phyloP scores from a whole-genome alignment of 2,329 filamentous ascomycete genomes.

The Verticillium longisporum region DNA sequence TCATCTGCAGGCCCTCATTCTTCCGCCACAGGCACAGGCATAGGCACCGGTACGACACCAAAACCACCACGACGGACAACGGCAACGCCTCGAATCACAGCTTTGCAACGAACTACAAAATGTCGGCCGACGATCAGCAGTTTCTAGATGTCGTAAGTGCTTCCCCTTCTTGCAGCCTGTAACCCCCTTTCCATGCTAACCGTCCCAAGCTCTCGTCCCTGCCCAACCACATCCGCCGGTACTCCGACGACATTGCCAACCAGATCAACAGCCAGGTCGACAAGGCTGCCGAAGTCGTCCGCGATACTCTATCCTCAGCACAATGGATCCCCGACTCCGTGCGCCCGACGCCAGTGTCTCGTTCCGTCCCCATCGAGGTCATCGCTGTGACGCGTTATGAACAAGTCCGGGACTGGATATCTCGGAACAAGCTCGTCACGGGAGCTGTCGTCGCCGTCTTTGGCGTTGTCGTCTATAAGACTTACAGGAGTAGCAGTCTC shows the following conservation, averaged over 20 bases:
- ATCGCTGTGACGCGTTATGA: conserved; percentile 34
- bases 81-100: background rate
- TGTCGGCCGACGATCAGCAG: conserved; percentile 75
- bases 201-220: conserved; percentile 42
- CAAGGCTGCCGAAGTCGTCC: conserved; percentile 61
- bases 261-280: conserved; percentile 79
- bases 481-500: conserved; percentile 44
- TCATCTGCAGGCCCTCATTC: background rate
- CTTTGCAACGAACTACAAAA: conserved; percentile 33
- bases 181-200: conserved; percentile 2
- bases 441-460: conserved; percentile 64
- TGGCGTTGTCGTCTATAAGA: conserved; percentile 54
- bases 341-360: conserved; percentile 47
- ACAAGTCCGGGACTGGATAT: conserved; percentile 63
- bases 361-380: conserved; percentile 20
- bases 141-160: conserved; percentile 66
- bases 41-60: background rate
- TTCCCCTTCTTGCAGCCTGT: background rate
- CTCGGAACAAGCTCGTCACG: conserved; percentile 64
- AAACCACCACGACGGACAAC: background rate
- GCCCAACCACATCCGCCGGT: conserved; percentile 59
- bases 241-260: conserved; percentile 68
- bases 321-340: conserved; percentile 68
- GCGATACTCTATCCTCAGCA: conserved; percentile 60
- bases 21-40: background rate